Conservation (phyloP, 2,329 filamentous ascomycete species). For the Ambrosiella xylebori region DNA sequence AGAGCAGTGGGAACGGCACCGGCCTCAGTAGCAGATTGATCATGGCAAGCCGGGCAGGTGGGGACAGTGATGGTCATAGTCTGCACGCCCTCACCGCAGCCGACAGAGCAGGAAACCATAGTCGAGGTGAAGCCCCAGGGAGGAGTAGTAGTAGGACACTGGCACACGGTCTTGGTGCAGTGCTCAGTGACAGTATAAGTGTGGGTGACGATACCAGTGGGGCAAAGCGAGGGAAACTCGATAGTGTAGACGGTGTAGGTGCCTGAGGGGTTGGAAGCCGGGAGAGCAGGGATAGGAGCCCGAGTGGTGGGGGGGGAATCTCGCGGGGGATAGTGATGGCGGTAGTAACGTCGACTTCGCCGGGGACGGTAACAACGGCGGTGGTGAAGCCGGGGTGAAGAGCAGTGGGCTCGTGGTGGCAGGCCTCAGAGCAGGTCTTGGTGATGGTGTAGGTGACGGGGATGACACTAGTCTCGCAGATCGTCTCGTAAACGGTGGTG, state of each 20-base stretch:
- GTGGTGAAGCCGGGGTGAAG: conserved; percentile 13
- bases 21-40: neutral
- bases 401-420: conserved; percentile 4
- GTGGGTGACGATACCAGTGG: conserved; percentile 11
- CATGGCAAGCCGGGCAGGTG: neutral
- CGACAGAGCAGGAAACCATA: conserved; percentile 7
- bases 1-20: neutral
- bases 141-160: conserved; percentile 6
- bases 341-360: neutral
- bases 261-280: neutral
- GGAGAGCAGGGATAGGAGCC: neutral
- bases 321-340: conserved; percentile 9
- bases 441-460: conserved; percentile 13
- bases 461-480: conserved; percentile 10
- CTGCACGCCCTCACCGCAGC: neutral
- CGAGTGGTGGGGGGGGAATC: neutral
- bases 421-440: conserved; percentile 9
- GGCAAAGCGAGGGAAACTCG: conserved; percentile 9
- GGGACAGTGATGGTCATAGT: conserved; percentile 6
- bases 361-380: conserved; percentile 5
- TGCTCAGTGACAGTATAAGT: conserved; percentile 13
- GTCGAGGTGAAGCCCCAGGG: conserved; percentile 12
- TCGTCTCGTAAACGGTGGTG: conserved; percentile 11
- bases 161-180: conserved; percentile 6
- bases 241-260: conserved; percentile 10